These are phyloP conservation scores for Cladosporium sp. DNA, from an alignment of 2,329 filamentous ascomycete genomes.

Conservation along the genomic window DNA sequence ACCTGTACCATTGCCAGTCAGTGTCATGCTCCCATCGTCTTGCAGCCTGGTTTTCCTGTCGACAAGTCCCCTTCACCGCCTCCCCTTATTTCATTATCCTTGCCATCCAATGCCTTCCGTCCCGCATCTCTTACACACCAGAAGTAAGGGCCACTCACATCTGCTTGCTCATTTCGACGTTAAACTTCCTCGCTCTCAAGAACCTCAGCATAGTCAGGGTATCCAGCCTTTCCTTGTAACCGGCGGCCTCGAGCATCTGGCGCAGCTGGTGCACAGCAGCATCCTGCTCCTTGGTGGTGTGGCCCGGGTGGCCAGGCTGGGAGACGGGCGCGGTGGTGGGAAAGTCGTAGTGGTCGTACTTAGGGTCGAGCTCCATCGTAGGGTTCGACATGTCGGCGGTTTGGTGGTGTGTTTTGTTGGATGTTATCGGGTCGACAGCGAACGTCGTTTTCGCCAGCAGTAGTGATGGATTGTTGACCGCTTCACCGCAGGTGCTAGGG, in stretches of 20 bases:
- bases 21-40: slow-evolving; percentile 7
- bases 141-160: slow-evolving; percentile 58
- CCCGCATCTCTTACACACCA: neutral
- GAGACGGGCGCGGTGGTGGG: slow-evolving; percentile 67
- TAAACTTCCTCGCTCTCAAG: slow-evolving; percentile 89
- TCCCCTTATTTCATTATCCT: neutral
- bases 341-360: slow-evolving; percentile 95
- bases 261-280: slow-evolving; percentile 83
- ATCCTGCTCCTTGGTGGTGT: slow-evolving; percentile 81
- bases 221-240: slow-evolving; percentile 78
- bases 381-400: slow-evolving; percentile 26
- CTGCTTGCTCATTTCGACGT: slow-evolving; percentile 72
- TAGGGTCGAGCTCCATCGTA: slow-evolving; percentile 61
- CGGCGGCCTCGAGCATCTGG: slow-evolving; percentile 73
- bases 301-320: slow-evolving; percentile 75
- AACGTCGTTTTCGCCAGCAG: too few relatives aligned
- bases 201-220: slow-evolving; percentile 75
- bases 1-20: slow-evolving; percentile 54
- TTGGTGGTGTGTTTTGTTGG: neutral
- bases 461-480: too few relatives aligned
- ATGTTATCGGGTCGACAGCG: too few relatives aligned
- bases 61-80: neutral
- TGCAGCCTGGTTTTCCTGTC: neutral
- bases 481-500: too few relatives aligned
- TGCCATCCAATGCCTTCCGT: neutral